Evolutionary conservation across 352 stramenopile species (phyloP).

Genomic region (Thalassiosira pacifica): DNA sequence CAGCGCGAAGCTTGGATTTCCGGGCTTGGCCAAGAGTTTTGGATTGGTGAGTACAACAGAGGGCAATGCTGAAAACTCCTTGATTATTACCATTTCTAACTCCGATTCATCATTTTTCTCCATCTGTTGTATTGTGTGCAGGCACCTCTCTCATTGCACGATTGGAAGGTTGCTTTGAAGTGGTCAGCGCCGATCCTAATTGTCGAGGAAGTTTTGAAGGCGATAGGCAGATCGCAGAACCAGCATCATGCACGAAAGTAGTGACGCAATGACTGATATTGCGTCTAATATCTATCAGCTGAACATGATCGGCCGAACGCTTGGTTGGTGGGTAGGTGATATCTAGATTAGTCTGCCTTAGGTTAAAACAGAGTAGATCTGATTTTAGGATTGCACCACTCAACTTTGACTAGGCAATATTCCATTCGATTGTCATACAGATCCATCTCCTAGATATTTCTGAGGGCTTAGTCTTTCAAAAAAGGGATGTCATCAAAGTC

Average conservation of each 20-base stretch:
- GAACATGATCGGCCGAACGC: too few species aligned
- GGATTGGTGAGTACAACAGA: slow-evolving; percentile 84
- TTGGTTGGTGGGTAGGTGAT: too few species aligned
- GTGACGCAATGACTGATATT: too few species aligned
- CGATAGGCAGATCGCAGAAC: slow-evolving; percentile 70
- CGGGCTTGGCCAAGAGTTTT: slow-evolving; percentile 83
- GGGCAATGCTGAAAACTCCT: neutral
- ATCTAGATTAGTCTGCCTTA: too few species aligned
- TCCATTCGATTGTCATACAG: too few species aligned
- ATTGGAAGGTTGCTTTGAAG: slow-evolving; percentile 86
- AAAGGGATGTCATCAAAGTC: slow-evolving; percentile 75
- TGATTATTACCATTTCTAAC: slow-evolving; percentile 1
- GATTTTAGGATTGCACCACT: too few species aligned
- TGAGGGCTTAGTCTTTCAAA: slow-evolving; percentile 61
- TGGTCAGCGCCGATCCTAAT: slow-evolving; percentile 88
- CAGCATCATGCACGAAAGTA: slow-evolving; percentile 41
- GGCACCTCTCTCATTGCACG: slow-evolving; percentile 74
- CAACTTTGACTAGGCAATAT: too few species aligned
- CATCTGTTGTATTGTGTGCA: slow-evolving; percentile 31
- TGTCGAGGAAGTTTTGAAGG: slow-evolving; percentile 89
- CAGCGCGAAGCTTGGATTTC: slow-evolving; percentile 73
- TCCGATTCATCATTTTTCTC: slow-evolving; percentile 29
- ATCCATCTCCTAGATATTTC: too few species aligned
- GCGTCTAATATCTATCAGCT: too few species aligned
- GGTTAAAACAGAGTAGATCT: too few species aligned